These are phyloP conservation scores for Pestalotiopsis sp. DNA, from an alignment of 2,329 filamentous ascomycete species.

Conservation along the genomic window DNA sequence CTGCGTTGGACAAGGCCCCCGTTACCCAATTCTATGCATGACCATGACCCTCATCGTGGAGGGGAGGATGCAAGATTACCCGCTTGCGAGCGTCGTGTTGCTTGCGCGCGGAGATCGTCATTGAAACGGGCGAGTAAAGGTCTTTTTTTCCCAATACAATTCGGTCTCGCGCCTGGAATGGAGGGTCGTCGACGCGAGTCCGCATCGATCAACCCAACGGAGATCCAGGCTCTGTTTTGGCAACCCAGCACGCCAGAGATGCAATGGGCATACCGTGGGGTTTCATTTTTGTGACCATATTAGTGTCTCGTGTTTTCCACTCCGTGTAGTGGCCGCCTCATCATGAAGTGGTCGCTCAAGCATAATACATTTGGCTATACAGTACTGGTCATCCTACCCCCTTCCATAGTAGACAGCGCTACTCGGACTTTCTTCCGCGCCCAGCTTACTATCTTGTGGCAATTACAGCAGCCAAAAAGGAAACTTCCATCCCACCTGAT, in stretches of 20 bases:
- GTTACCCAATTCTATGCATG: neutral
- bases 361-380: neutral
- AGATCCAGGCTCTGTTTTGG: neutral
- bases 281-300: neutral
- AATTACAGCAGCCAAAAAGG: neutral
- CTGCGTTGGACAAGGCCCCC: neutral
- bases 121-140: neutral
- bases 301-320: neutral
- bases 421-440: neutral
- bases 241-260: neutral
- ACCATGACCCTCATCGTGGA: neutral
- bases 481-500: neutral
- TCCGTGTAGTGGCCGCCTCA: neutral
- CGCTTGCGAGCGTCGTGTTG: neutral
- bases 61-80: neutral
- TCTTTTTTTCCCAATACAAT: neutral
- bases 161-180: slow-evolving; percentile 1
- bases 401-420: neutral
- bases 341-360: neutral
- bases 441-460: neutral
- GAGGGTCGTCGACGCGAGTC: neutral
- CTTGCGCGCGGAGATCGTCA: slow-evolving; percentile 2
- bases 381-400: neutral
- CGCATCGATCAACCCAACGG: neutral
- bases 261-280: neutral